Evolutionary conservation across 2,329 filamentous ascomycete genomes (phyloP).

Genomic region (Xylaria digitata): DNA sequence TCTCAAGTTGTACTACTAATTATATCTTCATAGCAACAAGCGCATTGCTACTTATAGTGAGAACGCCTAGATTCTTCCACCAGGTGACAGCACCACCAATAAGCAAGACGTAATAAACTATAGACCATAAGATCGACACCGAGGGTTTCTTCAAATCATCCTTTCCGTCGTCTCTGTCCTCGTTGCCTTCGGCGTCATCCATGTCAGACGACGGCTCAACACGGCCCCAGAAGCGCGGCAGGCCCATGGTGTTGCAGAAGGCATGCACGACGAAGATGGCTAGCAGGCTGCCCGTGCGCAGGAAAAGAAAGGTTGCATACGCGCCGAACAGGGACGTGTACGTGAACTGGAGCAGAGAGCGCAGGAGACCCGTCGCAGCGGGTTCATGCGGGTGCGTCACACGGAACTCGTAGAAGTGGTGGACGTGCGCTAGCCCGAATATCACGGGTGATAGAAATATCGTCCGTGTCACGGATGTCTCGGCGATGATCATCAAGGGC

Average conservation of each 20-base stretch:
- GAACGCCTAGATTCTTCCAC: conserved; percentile 74
- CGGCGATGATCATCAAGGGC: conserved; percentile 81
- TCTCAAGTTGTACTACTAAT: conserved; percentile 14
- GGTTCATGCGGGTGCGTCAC: conserved; percentile 80
- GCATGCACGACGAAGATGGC: conserved; percentile 81
- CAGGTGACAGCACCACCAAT: conserved; percentile 78
- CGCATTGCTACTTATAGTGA: conserved; percentile 73
- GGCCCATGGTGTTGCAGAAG: conserved; percentile 92
- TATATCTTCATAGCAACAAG: conserved; percentile 53
- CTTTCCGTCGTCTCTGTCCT: conserved; percentile 30
- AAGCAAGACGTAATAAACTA: conserved; percentile 82
- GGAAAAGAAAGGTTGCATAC: conserved; percentile 88
- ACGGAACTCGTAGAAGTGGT: conserved; percentile 96
- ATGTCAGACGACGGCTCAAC: conserved; percentile 64
- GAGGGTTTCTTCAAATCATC: conserved; percentile 43
- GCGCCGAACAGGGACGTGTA: conserved; percentile 96
- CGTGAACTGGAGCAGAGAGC: conserved; percentile 83
- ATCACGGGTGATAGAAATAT: conserved; percentile 87
- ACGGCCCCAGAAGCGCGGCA: conserved; percentile 86
- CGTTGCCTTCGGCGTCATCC: conserved; percentile 40
- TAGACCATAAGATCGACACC: conserved; percentile 71
- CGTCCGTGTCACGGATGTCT: conserved; percentile 66
- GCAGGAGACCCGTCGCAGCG: conserved; percentile 69
- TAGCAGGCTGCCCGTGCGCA: conserved; percentile 84
- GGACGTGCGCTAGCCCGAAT: conserved; percentile 92